These are phyloP conservation scores for Cinnamomum micranthum DNA, from an alignment of 164 flowering plant species.

Conservation along the genomic window DNA sequence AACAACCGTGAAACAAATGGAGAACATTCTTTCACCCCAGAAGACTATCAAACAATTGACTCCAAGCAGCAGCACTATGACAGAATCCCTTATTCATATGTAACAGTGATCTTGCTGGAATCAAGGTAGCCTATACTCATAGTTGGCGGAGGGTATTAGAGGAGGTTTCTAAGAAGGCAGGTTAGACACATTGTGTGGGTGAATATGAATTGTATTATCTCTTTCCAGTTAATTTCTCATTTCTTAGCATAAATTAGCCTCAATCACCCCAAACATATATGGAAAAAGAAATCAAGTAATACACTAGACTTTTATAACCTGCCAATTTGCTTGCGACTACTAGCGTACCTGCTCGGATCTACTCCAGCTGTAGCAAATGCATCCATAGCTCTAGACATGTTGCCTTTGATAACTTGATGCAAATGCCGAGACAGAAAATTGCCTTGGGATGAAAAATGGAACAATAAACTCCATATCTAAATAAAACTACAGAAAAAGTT, in stretches of 20 bases:
- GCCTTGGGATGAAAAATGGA: constrained; percentile 87
- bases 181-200: not conserved
- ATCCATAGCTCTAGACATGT: constrained; percentile 73
- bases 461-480: constrained; percentile 94
- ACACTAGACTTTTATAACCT: not conserved
- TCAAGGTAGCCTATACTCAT: not conserved
- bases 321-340: not conserved
- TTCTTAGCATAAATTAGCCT: not conserved
- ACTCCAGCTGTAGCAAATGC: constrained; percentile 80
- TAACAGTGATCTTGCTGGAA: not conserved
- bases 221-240: not conserved
- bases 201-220: not conserved
- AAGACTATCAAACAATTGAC: not conserved
- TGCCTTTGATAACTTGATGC: constrained; percentile 78
- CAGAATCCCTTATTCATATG: not conserved
- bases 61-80: not conserved
- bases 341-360: constrained; percentile 79
- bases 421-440: constrained; percentile 85
- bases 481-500: constrained; percentile 61
- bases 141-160: not conserved
- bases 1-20: not conserved
- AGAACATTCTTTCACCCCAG: not conserved
- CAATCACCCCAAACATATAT: not conserved
- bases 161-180: not conserved
- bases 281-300: not conserved